phyloP scores from a whole-genome alignment of 148 eudicot species.

The Fagopyrum tataricum region DNA sequence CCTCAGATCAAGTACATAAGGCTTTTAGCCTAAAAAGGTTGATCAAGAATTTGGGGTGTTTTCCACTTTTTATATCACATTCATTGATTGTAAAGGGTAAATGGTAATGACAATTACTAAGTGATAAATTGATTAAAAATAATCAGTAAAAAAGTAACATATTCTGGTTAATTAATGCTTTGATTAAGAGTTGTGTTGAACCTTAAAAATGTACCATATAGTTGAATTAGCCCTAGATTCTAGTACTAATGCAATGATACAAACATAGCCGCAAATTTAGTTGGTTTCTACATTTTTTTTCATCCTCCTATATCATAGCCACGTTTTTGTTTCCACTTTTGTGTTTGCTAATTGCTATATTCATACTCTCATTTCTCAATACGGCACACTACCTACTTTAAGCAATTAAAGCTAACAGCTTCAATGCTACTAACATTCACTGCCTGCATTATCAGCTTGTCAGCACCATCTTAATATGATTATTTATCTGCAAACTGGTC shows the following conservation, averaged over 20 bases:
- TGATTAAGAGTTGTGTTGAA: no score
- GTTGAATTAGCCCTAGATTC: neutral
- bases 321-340: neutral
- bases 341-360: neutral
- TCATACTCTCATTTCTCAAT: neutral
- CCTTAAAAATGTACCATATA: no score
- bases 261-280: neutral
- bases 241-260: neutral
- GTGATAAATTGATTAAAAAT: no score
- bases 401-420: neutral
- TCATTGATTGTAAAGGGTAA: no score
- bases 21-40: neutral
- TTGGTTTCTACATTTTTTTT: neutral
- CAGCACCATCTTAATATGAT: neutral
- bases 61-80: no score
- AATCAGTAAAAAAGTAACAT: no score
- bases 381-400: neutral
- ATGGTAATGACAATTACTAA: no score
- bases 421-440: neutral
- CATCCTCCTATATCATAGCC: neutral
- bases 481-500: neutral
- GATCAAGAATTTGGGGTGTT: no score
- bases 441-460: neutral
- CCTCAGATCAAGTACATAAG: neutral
- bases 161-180: no score